Percentiles rank a stretch among this genome's conserved stretches.
Conservation (phyloP, 495 filamentous ascomycete species). For the Hypoxylon lienhwacheense region DNA sequence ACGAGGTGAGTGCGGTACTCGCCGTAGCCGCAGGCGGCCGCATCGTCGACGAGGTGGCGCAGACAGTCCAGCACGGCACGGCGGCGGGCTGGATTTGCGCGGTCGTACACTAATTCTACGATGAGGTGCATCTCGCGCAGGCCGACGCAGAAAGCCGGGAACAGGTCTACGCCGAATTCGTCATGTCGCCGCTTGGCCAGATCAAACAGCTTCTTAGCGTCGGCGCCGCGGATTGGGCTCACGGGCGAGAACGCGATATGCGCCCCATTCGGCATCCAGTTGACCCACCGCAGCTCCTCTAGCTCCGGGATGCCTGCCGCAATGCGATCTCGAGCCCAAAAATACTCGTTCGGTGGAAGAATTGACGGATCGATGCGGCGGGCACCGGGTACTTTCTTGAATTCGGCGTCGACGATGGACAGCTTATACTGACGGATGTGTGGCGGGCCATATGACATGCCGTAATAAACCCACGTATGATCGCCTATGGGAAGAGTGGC, state of each 20-base stretch:
- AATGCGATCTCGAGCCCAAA: conserved; percentile 44
- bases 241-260: conserved; percentile 59
- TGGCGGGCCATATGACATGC: conserved; percentile 46
- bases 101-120: conserved; percentile 58
- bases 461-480: conserved; percentile 56
- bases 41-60: conserved; percentile 52
- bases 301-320: conserved; percentile 50
- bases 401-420: conserved; percentile 41
- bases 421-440: conserved; percentile 41
- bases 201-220: conserved; percentile 39
- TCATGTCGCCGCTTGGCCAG: conserved; percentile 37
- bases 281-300: conserved; percentile 55
- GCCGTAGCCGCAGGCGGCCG: conserved; percentile 55
- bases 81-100: conserved; percentile 43
- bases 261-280: conserved; percentile 56
- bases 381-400: conserved; percentile 45
- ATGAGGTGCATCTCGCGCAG: conserved; percentile 62
- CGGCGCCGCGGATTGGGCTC: conserved; percentile 47
- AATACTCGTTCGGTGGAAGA: conserved; percentile 38
- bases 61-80: conserved; percentile 45
- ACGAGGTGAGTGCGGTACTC: conserved; percentile 62
- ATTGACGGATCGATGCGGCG: conserved; percentile 41
- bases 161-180: conserved; percentile 51
- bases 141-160: conserved; percentile 53
- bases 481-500: conserved; percentile 47